Percentiles rank a stretch among this genome's conserved stretches.
phyloP scores from a whole-genome alignment of 208 protist species.

The Wallacemonas collosoma region DNA sequence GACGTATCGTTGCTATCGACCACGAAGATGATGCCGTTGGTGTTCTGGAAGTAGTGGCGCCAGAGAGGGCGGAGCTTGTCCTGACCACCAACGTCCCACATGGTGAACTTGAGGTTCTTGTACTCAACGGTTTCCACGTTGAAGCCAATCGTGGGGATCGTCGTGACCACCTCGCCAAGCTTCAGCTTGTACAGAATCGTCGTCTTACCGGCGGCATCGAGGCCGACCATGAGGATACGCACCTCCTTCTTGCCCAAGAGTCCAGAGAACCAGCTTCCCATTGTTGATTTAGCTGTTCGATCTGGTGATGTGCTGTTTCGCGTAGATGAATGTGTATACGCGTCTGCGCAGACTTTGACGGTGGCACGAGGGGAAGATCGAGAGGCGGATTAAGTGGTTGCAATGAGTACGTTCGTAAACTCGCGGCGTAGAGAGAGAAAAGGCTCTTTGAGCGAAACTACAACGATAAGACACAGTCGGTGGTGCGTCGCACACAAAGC shows the following conservation, averaged over 20 bases:
- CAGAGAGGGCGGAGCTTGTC: constrained; percentile 96
- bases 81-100: constrained; percentile 97
- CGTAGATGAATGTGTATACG: neutral
- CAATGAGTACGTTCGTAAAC: neutral
- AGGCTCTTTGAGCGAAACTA: neutral
- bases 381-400: neutral
- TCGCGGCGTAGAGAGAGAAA: too few relatives aligned
- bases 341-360: too few relatives aligned
- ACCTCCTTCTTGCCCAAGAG: constrained; percentile 96
- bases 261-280: constrained; percentile 62
- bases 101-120: constrained; percentile 97
- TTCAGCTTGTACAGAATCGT: constrained; percentile 98
- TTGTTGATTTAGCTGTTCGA: constrained; percentile 11
- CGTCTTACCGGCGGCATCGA: constrained; percentile 98
- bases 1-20: constrained; percentile 95
- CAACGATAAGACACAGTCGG: neutral
- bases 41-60: constrained; percentile 98
- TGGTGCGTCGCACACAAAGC: too few relatives aligned
- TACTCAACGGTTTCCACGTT: constrained; percentile 98
- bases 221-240: constrained; percentile 98
- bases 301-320: neutral
- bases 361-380: neutral
- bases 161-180: constrained; percentile 95
- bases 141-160: constrained; percentile 97
- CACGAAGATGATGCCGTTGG: constrained; percentile 97